phyloP scores from a whole-genome alignment of 306 rosid species.

The Rosa persica region DNA sequence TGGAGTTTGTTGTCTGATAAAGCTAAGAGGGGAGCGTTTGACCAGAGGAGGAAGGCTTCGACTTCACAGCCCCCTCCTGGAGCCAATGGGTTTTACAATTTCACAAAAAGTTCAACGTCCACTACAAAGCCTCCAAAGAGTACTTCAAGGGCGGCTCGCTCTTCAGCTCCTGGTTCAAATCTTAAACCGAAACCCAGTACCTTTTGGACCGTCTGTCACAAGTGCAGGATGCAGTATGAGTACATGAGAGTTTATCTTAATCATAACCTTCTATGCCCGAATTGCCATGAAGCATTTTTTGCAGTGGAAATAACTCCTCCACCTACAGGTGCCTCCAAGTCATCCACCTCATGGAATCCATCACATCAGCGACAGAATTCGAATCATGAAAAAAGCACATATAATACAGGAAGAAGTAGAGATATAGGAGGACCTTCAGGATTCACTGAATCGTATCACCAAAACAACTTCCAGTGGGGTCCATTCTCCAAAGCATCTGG shows the following conservation, averaged over 20 bases:
- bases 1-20: slow-evolving; percentile 87
- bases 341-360: slow-evolving; percentile 54
- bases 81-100: slow-evolving; percentile 57
- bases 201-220: slow-evolving; percentile 88
- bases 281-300: slow-evolving; percentile 78
- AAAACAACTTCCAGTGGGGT: slow-evolving; percentile 65
- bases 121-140: slow-evolving; percentile 52
- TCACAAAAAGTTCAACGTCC: slow-evolving; percentile 51
- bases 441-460: slow-evolving; percentile 34
- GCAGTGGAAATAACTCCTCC: slow-evolving; percentile 85
- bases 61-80: slow-evolving; percentile 48
- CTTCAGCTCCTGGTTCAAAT: slow-evolving; percentile 53
- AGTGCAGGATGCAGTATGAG: slow-evolving; percentile 96
- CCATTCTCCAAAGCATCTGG: slow-evolving; percentile 67
- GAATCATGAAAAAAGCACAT: slow-evolving; percentile 42
- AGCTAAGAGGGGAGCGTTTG: slow-evolving; percentile 52
- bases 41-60: slow-evolving; percentile 52
- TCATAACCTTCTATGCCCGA: slow-evolving; percentile 90
- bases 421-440: slow-evolving; percentile 44
- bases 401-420: slow-evolving; percentile 41
- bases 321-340: slow-evolving; percentile 60
- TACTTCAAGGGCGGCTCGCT: slow-evolving; percentile 37
- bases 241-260: slow-evolving; percentile 83
- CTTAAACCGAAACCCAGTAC: slow-evolving; percentile 58
- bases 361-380: slow-evolving; percentile 43